Evolutionary conservation across 106 monocot genomes (phyloP), one percentile per base, ranked within the genome.

Genomic region (Allium cepa): DNA sequence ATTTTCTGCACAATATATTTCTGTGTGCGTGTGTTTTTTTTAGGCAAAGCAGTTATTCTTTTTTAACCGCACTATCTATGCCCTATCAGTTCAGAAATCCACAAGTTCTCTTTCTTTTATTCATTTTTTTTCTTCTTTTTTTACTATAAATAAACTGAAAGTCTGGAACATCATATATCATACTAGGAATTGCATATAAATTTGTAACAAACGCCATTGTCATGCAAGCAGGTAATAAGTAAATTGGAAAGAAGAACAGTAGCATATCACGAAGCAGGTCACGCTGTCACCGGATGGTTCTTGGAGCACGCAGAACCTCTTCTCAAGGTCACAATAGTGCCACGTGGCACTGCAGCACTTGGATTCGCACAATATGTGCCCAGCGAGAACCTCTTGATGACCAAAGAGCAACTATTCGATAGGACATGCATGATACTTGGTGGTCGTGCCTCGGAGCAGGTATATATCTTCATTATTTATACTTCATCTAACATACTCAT

Each of bases 341-440:
- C 93, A 52, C 86, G 89, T 71, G 89, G 93, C 67, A 89, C 89
- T 75, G 89, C 88, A 51, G 89, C 93, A 58, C 59, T 93, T 76
- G 93, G 93, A 26, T 89, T 89, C 76, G 89, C 93, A 36, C 89
- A 93, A 71, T 93, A 93, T 76, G 86, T 93, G 28, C 86, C 90
- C 9, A 94, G 77, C 80, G 93, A 94, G 55, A 94, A 94, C 60
- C 82, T 90, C 53, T 64, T 93, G 13, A 84, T 94, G 84, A 94
- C 89, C 10, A 86, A 90, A 64, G 93, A 90, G 36, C 93, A 94
- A 51, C 84, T 94, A 3, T 86, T 89, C 65, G 93, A 90, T 49
- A 85, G 89, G 89, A 94, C 89, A 51, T 94, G 93, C 69, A 94
- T 94, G 93, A 94, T 88, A 7, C 67, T 94, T 16, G 93, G 93